Evolutionary conservation across 192 early-diverging fungal genomes (phyloP).

Genomic region (Coemansia sp.): DNA sequence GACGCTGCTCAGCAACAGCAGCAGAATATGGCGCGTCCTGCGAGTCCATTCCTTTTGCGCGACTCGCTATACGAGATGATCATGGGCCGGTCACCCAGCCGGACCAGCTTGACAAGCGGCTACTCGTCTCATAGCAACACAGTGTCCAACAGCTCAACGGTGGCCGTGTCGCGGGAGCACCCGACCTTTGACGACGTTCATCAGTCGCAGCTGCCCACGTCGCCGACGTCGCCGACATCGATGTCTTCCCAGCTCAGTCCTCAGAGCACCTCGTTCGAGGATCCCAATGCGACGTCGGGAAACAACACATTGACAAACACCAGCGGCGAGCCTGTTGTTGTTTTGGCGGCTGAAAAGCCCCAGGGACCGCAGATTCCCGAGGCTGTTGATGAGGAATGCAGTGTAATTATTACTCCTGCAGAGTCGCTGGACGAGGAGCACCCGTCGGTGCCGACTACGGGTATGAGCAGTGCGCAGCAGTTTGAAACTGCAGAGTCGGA

Average conservation of each 20-base stretch:
- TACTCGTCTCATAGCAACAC: constrained; percentile 39
- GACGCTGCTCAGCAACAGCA: neutral
- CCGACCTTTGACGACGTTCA: neutral
- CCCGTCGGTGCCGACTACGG: constrained; percentile 1
- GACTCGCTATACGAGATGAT: constrained; percentile 57
- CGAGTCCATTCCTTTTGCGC: constrained; percentile 46
- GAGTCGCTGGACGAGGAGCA: neutral
- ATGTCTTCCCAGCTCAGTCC: constrained; percentile 33
- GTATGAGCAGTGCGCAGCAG: constrained; percentile 1
- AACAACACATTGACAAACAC: constrained; percentile 2
- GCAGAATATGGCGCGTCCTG: constrained; percentile 6
- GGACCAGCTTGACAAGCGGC: constrained; percentile 32
- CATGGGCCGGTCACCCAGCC: constrained; percentile 46
- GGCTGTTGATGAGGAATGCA: neutral
- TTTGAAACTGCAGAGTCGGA: constrained; percentile 5
- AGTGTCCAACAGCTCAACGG: constrained; percentile 43
- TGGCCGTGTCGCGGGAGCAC: constrained; percentile 32
- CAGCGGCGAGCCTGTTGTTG: neutral
- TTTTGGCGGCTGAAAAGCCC: neutral
- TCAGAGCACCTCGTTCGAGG: constrained; percentile 50
- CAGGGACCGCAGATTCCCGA: neutral
- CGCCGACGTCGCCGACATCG: constrained; percentile 30
- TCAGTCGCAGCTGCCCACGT: constrained; percentile 24
- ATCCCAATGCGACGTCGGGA: constrained; percentile 26
- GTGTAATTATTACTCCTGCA: neutral